Base-by-base conservation (phyloP, 2,329 filamentous ascomycete species). In the Chaetomium globosum region DNA sequence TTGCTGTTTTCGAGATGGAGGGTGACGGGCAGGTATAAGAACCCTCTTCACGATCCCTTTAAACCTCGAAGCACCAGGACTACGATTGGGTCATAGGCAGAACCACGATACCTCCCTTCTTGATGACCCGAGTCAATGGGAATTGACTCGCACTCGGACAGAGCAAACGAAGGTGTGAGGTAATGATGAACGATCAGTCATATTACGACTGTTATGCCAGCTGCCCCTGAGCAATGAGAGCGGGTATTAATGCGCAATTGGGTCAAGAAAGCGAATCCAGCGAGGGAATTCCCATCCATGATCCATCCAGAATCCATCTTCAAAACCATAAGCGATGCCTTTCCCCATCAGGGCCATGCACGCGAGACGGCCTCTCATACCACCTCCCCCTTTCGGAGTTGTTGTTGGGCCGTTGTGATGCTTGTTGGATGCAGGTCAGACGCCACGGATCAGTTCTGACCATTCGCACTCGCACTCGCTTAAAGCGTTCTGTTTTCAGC, bases 401-500 rank as follows among this genome's bases (percentile, higher is more conserved):
- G 21, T 43, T 43, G 31, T 56, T 56, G 54, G 33, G 54, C 33
- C 33, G 54, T 26, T 13, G 13, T 26, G 30, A 21, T 56, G 33
- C 21, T 28, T 23, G 52, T 54, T 36, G 52, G 30, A 33, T 36
- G 52, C 33, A 56, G 4, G 54, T 56, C 54, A 56, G 33, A 26
- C 31, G 33, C 54, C 16, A 33, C n/a, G 4, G 16, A 21, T 1
- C 39, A 19, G 33, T 28, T 19, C 19, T n/a, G 4, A 26, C 28
- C 52, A 43, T n/a, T 48, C 61, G 61, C 61, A 64, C 49, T 64
- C 61, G 61, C 49, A 23, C 36, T 64, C 62, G 62, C 62, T 51
- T 51, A 59, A 64, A 59, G 5, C 1, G 19, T 1, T 19, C 54
- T 48, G 21, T 12, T 63, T 57, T 53, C 13, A 59, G 33, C 36